Evolutionary conservation across 2,329 filamentous ascomycete species (phyloP), one percentile per base, ranked within the genome.

Genomic region (Pseudogymnoascus destructans): DNA sequence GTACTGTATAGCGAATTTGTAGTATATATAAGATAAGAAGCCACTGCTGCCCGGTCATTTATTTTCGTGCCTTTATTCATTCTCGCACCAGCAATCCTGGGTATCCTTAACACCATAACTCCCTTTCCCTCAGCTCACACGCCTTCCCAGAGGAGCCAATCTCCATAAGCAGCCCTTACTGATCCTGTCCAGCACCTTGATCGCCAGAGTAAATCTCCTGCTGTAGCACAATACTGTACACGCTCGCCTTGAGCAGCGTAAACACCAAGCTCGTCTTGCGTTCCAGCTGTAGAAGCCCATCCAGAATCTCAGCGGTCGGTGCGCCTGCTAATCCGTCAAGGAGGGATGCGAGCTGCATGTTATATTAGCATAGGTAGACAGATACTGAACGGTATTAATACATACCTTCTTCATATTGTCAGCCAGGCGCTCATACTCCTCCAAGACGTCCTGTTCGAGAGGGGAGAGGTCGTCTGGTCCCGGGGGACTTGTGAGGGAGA

Each of bases 221-320:
- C 79, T 98, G 92, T 75, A 98, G 72, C 61, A 98, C 91, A 75
- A 98, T 98, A 70, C 88, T 95, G 75, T 98, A 98, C 63, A 98
- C 93, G 72, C 92, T 97, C 15, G 93, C 92, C 76, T 98, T 98
- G 69, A 98, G 79, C 69, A 97, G 73, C 62, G 93, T 98, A 72
- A 95, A 97, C 19, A 96, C 92, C 58, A 95, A 77, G 64, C 89
- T 90, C 42, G 92, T 96, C 77, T 97, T 96, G 66, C 93, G 79
- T 76, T 98, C 93, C 58, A 98, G 77, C 42, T 91, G 85, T 58
- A 93, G 79, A 65, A 98, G 77, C 7, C 88, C 86, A 71, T 98
- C 89, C 57, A 95, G 79, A 59, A 95, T 91, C 64, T 87, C 89
- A 5, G 86, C 85, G 19, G 89, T 85, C 0, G 91, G 87, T 23